Conservation (phyloP, 768 basidiomycete genomes). For the Naganishia friedmannii region DNA sequence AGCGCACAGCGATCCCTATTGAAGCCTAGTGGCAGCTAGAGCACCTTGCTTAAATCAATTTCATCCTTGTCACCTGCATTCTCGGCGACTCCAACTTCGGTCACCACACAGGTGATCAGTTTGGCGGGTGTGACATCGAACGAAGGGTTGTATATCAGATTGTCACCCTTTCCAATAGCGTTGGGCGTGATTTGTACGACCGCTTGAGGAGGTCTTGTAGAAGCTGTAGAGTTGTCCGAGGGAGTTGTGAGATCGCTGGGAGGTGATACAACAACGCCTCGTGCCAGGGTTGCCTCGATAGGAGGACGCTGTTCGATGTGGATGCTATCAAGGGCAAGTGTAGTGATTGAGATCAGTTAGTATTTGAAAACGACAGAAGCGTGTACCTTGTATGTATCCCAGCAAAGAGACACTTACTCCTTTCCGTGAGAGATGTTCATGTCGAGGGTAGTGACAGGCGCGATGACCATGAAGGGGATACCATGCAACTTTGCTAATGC, state of each 20-base stretch:
- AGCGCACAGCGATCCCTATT: background rate
- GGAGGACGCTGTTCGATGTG: conserved; percentile 89
- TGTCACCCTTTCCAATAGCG: conserved; percentile 49
- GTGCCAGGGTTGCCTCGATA: conserved; percentile 80
- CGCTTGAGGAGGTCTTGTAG: conserved; percentile 56
- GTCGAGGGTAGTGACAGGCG: conserved; percentile 89
- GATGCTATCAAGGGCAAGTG: conserved; percentile 61
- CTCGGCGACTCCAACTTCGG: conserved; percentile 87
- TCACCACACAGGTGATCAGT: conserved; percentile 77
- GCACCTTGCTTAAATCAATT: conserved; percentile 66
- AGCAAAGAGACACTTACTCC: no score
- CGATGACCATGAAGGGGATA: conserved; percentile 88
- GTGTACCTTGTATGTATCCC: no score
- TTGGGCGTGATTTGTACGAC: conserved; percentile 80
- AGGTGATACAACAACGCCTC: conserved; percentile 66
- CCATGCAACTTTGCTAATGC: conserved; percentile 77
- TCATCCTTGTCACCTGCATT: conserved; percentile 60
- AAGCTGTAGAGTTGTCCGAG: conserved; percentile 37
- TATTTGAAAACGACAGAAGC: background rate
- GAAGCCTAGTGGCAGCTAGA: background rate
- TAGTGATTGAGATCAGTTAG: conserved; percentile 17
- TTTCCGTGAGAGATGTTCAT: conserved; percentile 70
- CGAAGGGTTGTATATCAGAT: conserved; percentile 74
- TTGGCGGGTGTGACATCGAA: conserved; percentile 96
- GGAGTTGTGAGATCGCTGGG: conserved; percentile 84